Evolutionary conservation across 768 basidiomycete species (phyloP).

Genomic region (Sarcodon sp.): DNA sequence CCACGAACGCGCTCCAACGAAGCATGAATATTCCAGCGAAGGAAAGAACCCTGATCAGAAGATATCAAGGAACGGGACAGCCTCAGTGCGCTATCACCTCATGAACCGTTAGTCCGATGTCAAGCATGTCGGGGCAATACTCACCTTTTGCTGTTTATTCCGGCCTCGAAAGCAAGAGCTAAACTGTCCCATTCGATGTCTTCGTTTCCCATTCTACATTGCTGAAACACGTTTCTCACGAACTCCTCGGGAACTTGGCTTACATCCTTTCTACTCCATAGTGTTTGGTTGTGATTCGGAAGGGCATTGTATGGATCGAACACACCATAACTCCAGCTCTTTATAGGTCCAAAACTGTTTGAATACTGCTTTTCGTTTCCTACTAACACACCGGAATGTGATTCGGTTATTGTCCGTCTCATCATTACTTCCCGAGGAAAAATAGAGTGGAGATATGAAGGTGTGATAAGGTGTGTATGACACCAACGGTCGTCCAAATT

Average conservation of each 20-base stretch:
- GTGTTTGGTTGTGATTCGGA: slow-evolving; percentile 19
- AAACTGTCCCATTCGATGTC: slow-evolving; percentile 48
- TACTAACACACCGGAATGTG: slow-evolving; percentile 51
- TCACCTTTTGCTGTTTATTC: slow-evolving; percentile 43
- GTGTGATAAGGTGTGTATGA: slow-evolving; percentile 29
- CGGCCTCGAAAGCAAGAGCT: slow-evolving; percentile 56
- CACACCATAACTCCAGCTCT: slow-evolving; percentile 45
- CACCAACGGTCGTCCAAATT: slow-evolving; percentile 66
- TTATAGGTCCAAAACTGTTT: slow-evolving; percentile 55
- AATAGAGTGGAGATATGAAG: slow-evolving; percentile 31
- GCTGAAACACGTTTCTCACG: slow-evolving; percentile 45
- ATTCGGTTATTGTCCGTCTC: slow-evolving; percentile 33
- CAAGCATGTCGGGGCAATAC: slow-evolving; percentile 6
- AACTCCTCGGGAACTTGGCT: slow-evolving; percentile 33
- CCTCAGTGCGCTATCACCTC: slow-evolving; percentile 43
- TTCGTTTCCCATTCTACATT: slow-evolving; percentile 39
- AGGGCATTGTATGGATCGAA: slow-evolving; percentile 41
- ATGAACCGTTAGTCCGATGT: not conserved
- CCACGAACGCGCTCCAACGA: slow-evolving; percentile 58
- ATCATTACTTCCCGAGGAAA: slow-evolving; percentile 31
- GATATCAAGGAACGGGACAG: slow-evolving; percentile 55
- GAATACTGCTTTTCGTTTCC: slow-evolving; percentile 52
- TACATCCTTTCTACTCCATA: slow-evolving; percentile 39
- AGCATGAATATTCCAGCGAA: slow-evolving; percentile 68
- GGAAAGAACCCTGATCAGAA: slow-evolving; percentile 37